These are phyloP conservation scores for Leccinum obscurum DNA, from an alignment of 768 basidiomycete genomes.

Conservation along the genomic window DNA sequence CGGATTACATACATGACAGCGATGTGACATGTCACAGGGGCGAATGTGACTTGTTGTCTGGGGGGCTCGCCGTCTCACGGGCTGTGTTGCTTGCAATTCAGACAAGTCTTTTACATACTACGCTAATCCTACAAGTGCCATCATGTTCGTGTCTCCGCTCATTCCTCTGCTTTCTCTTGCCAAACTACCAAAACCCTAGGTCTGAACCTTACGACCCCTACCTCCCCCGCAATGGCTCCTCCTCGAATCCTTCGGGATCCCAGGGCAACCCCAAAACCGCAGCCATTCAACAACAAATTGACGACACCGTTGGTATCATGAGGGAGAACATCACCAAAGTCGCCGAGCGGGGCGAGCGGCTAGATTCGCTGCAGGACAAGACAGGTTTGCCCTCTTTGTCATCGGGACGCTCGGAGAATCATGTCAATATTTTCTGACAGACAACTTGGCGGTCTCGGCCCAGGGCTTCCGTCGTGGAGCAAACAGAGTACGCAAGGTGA, in stretches of 20 bases:
- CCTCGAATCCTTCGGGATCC: constrained; percentile 50
- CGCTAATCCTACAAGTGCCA: not conserved
- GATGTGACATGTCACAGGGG: not conserved
- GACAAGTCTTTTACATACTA: too few relatives aligned
- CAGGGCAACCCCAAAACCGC: constrained; percentile 80
- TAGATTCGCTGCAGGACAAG: constrained; percentile 96
- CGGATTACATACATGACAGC: too few relatives aligned
- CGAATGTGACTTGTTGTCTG: not conserved
- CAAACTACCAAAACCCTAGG: constrained; percentile 47
- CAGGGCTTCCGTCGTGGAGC: constrained; percentile 98
- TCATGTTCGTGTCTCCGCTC: constrained; percentile 29
- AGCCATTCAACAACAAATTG: constrained; percentile 95
- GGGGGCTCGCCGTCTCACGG: not conserved
- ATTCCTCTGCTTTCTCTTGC: constrained; percentile 9
- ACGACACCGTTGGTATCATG: constrained; percentile 97
- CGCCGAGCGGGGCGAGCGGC: constrained; percentile 89
- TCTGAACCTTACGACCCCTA: constrained; percentile 99
- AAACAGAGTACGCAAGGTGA: constrained; percentile 94
- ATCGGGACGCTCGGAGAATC: not conserved
- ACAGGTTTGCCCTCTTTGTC: constrained; percentile 67
- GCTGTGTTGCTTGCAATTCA: not conserved
- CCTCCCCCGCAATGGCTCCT: constrained; percentile 79
- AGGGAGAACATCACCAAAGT: constrained; percentile 96
- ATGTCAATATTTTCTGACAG: constrained; percentile 40
- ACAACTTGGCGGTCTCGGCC: constrained; percentile 97